Conservation (phyloP, 495 filamentous ascomycete genomes). For the Podospora comata region DNA sequence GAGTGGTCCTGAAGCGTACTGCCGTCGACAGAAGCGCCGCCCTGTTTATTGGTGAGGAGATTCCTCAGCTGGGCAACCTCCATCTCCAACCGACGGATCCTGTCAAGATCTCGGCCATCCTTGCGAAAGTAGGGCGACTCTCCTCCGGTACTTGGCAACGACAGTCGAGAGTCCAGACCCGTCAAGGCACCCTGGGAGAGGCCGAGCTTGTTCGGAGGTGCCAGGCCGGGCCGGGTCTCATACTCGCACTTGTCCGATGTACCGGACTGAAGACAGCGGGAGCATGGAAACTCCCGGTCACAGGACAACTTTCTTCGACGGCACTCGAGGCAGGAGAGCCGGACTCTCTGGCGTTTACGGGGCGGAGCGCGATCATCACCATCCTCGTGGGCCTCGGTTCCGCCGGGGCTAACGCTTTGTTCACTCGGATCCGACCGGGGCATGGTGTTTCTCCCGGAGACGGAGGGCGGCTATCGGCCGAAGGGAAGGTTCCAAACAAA, state of each 20-base stretch:
- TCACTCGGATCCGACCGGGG: constrained; percentile 33
- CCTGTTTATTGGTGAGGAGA: constrained; percentile 31
- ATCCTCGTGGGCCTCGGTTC: constrained; percentile 25
- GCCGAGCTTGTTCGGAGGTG: constrained; percentile 39
- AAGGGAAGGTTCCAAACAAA: constrained; percentile 1
- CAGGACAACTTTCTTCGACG: constrained; percentile 51
- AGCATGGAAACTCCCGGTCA: constrained; percentile 50
- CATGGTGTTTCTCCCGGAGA: constrained; percentile 2
- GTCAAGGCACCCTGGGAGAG: constrained; percentile 33
- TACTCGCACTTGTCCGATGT: constrained; percentile 49
- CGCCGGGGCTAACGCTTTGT: constrained; percentile 21
- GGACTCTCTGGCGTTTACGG: constrained; percentile 48
- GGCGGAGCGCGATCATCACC: constrained; percentile 36
- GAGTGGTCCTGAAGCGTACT: constrained; percentile 37
- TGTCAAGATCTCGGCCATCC: constrained; percentile 41
- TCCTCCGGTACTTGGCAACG: constrained; percentile 30
- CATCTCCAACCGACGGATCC: constrained; percentile 49
- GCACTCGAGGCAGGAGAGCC: constrained; percentile 51
- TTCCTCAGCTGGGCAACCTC: constrained; percentile 48
- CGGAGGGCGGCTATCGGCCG: constrained; percentile 22
- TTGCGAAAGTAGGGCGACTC: constrained; percentile 31
- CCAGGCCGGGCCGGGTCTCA: constrained; percentile 46
- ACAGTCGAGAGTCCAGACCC: constrained; percentile 35
- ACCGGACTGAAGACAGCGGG: constrained; percentile 50
- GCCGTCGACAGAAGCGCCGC: constrained; percentile 35